Base-by-base conservation (phyloP, 2,329 filamentous ascomycete genomes). In the Aphanoascus verrucosus region DNA sequence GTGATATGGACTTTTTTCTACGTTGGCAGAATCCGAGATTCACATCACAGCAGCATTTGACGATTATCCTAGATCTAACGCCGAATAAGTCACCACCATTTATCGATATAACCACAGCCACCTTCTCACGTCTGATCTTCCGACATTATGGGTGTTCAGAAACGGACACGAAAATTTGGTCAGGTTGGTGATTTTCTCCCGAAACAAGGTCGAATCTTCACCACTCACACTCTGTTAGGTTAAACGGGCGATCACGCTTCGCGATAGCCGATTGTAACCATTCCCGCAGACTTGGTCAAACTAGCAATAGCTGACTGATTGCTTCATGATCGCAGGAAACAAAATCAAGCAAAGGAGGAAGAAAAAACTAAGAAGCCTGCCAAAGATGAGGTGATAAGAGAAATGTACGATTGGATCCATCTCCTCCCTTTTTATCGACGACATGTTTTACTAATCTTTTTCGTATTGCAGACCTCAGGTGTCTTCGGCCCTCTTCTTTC, bases 121-220 rank as follows among this genome's bases (percentile, higher is more conserved):
- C 15, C 19, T 15, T 9, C 5, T 14, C 3, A 14, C 20, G 5
- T 17, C 11, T 19, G 40, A 19, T 17, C 7, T 23, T 20, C 14
- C 5, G 14, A 5, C 45, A 53, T 31, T 11, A 96, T 96, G 91
- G 90, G 89, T 72, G 81, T 89, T 61, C 81, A 84, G 58, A 95
- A 94, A 76, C 88, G 84, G 69, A 94, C 88, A 51, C 83, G 90
- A 74, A 96, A 96, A 75, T 97, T 95, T 69, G 91, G 83, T 48
- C 74, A 78, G 67, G 80, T 81, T 64, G 56, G 72, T 55, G 17
- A 37, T 40, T 49, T 67, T 15, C 34, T 9, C 1, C 12, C 2
- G 19, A 23, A 7, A 12, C 5, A 2, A 9, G 5, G 35, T 32
- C 6, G 31, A 7, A 43, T 17, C 2, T 37, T 34, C 15, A 50